Conservation (phyloP, 768 basidiomycete genomes). For the Amanita pallidorosea region DNA sequence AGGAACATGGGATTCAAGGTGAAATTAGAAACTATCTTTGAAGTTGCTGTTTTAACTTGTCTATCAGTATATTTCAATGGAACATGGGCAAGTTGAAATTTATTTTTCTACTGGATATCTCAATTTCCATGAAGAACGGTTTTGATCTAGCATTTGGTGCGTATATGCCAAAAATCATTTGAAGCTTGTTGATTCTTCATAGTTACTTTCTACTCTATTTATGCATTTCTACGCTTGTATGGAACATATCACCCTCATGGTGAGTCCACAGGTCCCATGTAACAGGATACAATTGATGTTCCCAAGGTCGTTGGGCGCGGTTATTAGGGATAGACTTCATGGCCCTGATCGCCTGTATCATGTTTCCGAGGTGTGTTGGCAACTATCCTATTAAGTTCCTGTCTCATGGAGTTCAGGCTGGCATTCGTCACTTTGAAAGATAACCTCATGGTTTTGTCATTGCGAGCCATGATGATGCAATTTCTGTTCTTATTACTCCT, state of each 20-base stretch:
- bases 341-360: slow-evolving; percentile 79
- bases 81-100: slow-evolving; percentile 50
- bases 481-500: slow-evolving; percentile 78
- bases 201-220: slow-evolving; percentile 75
- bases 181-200: not conserved
- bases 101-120: not conserved
- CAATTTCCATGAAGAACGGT: slow-evolving; percentile 53
- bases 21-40: not conserved
- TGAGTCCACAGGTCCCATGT: slow-evolving; percentile 19
- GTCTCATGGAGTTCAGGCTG: slow-evolving; percentile 33
- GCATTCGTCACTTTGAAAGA: slow-evolving; percentile 86
- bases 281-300: not conserved
- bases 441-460: slow-evolving; percentile 68
- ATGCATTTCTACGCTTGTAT: slow-evolving; percentile 67
- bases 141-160: slow-evolving; percentile 87
- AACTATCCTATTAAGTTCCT: not conserved
- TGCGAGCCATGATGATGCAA: slow-evolving; percentile 90
- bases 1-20: slow-evolving; percentile 92
- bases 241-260: slow-evolving; percentile 57
- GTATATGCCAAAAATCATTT: slow-evolving; percentile 8
- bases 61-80: slow-evolving; percentile 69
- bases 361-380: slow-evolving; percentile 67
- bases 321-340: slow-evolving; percentile 71
- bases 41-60: not conserved
- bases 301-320: slow-evolving; percentile 52